These are phyloP conservation scores for Saccharomycopsis selenospora DNA, from an alignment of 805 yeast species.

Conservation along the genomic window DNA sequence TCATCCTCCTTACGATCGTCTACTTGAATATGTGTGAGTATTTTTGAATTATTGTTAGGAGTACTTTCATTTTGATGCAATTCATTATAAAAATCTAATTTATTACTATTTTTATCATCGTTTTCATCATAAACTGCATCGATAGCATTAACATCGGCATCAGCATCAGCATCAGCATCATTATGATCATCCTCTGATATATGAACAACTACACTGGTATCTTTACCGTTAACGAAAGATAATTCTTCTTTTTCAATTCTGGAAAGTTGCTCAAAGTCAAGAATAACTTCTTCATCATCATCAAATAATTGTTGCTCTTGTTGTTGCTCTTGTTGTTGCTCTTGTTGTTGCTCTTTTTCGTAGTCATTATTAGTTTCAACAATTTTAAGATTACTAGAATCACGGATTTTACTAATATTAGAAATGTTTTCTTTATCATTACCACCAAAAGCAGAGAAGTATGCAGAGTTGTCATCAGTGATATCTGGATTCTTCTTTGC, in stretches of 20 bases:
- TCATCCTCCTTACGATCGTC: background rate
- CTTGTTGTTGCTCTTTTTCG: background rate
- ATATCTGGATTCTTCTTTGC: constrained; percentile 6
- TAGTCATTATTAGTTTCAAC: background rate
- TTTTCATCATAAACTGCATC: no score
- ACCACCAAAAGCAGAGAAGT: background rate
- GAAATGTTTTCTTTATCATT: background rate
- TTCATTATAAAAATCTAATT: no score
- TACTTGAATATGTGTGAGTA: background rate
- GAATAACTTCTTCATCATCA: constrained; percentile 10
- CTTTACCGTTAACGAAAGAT: no score
- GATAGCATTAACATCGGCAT: no score
- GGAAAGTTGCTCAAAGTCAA: constrained; percentile 12
- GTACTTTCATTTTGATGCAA: background rate
- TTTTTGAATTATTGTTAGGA: background rate
- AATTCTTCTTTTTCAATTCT: constrained; percentile 4
- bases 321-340: background rate
- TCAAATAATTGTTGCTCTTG: background rate
- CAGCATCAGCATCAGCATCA: no score
- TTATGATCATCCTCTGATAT: no score
- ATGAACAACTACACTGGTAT: no score
- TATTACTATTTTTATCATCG: no score
- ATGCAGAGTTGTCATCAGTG: background rate
- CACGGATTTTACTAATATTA: background rate
- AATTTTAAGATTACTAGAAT: background rate